These are phyloP conservation scores for Omphalea diandra DNA, from an alignment of 441 rosid species.

Conservation along the genomic window DNA sequence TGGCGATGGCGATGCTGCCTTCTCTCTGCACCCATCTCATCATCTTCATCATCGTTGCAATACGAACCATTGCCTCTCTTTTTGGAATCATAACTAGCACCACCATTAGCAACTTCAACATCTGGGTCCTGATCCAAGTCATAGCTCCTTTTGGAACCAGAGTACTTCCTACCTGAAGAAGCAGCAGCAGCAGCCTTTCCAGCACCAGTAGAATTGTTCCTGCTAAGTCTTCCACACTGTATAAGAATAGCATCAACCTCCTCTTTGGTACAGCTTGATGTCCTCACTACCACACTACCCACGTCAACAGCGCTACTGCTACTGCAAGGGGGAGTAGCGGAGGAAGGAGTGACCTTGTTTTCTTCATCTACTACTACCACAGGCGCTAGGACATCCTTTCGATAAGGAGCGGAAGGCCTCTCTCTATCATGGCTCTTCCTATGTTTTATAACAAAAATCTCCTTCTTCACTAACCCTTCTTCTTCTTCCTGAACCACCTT, in stretches of 20 bases:
- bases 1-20: constrained; percentile 46
- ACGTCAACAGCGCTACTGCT: not conserved
- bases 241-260: constrained; percentile 91
- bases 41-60: constrained; percentile 42
- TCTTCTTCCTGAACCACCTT: constrained; percentile 8
- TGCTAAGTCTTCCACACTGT: constrained; percentile 85
- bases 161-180: constrained; percentile 50
- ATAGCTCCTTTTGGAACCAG: constrained; percentile 81
- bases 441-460: constrained; percentile 56
- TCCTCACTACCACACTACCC: constrained; percentile 36
- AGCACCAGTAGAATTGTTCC: constrained; percentile 58
- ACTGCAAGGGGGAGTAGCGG: constrained; percentile 9
- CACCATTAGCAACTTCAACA: constrained; percentile 22
- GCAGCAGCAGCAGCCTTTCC: constrained; percentile 38
- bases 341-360: not conserved
- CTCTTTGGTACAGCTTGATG: constrained; percentile 63
- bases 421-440: constrained; percentile 50
- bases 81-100: constrained; percentile 16
- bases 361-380: not conserved
- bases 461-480: constrained; percentile 42
- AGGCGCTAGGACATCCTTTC: constrained; percentile 12
- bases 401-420: constrained; percentile 31
- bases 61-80: constrained; percentile 15
- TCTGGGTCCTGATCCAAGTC: constrained; percentile 55
- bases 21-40: constrained; percentile 26